Evolutionary conservation across 192 early-diverging fungal species (phyloP), one percentile per base, ranked within the genome.

Genomic region (Thoreauomyces humboldtii): DNA sequence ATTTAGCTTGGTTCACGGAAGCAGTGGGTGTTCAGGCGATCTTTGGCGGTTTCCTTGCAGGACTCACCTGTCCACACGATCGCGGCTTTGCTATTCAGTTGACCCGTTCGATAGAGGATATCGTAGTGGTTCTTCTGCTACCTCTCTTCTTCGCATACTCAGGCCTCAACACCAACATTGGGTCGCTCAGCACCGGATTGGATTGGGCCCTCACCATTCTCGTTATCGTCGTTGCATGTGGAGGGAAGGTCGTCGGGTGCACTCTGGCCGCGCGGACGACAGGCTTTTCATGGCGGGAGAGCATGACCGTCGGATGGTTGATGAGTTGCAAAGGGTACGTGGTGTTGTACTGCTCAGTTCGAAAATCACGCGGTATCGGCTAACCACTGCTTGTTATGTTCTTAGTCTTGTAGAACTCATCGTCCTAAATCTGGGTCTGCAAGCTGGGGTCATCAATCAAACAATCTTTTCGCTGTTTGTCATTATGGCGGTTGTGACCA

Each of bases 81-180:
- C 80, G 84, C 59, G 90, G 92, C 14, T 90, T 98, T 63, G 87
- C 94, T 2, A 78, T 93, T 53, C 84, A 85, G 31, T 82, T 98
- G 11, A 92, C 90, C 6, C 92, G 96, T 44, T 93, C 93, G 74
- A 89, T 95, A 46, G 94, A 98, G 64, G 95, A 98, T 70, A 64
- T 96, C 1, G 79, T 95, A 24, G 81, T 80, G 45, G 87, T 96
- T 41, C 62, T 96, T 14, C 89, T 98, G 59, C 70, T 98, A 53
- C 95, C 94, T 11, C 77, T 98, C 34, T 98, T 93, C 75, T 98
- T 98, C 79, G 87, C 94, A 0, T 78, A 94, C 19, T 94, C 93
- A 2, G 95, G 95, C 25, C 77, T 98, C 24, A 93, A 95, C 67
- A 94, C 92, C 15, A 83, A 91, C 64, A 79, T 96, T 25, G 87